These are phyloP conservation scores for Calvatia gigantea DNA, from an alignment of 768 basidiomycete genomes.

Conservation along the genomic window DNA sequence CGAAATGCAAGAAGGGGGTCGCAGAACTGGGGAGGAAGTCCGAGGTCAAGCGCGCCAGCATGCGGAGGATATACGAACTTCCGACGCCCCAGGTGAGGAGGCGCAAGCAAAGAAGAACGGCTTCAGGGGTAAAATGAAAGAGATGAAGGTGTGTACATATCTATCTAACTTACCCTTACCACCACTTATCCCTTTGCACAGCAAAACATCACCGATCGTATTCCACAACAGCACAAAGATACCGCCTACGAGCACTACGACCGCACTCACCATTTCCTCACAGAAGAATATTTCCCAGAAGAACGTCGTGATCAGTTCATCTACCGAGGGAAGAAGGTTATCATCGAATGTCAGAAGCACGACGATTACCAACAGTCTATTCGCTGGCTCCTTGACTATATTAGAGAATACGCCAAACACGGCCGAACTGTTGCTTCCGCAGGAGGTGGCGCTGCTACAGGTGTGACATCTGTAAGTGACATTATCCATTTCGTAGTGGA, in stretches of 20 bases:
- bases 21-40: conserved; percentile 13
- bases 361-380: conserved; percentile 83
- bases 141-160: conserved; percentile 17
- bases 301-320: conserved; percentile 92
- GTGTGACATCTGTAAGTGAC: conserved; percentile 26
- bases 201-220: conserved; percentile 39
- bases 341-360: conserved; percentile 92
- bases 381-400: conserved; percentile 62
- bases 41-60: conserved; percentile 4
- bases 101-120: conserved; percentile 27
- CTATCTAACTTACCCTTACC: background rate
- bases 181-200: conserved; percentile 6
- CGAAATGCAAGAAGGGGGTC: conserved; percentile 12
- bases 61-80: background rate
- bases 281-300: conserved; percentile 85
- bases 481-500: too few relatives aligned
- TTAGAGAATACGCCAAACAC: conserved; percentile 61
- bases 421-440: conserved; percentile 29
- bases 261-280: conserved; percentile 62
- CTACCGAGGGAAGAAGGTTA: conserved; percentile 89
- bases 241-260: conserved; percentile 49
- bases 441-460: conserved; percentile 19
- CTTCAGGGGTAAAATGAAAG: conserved; percentile 32
- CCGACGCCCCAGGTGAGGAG: conserved; percentile 10
- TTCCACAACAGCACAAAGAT: conserved; percentile 70